These are phyloP conservation scores for Paracamarosporium sp. DNA, from an alignment of 2,329 filamentous ascomycete species.

Conservation along the genomic window DNA sequence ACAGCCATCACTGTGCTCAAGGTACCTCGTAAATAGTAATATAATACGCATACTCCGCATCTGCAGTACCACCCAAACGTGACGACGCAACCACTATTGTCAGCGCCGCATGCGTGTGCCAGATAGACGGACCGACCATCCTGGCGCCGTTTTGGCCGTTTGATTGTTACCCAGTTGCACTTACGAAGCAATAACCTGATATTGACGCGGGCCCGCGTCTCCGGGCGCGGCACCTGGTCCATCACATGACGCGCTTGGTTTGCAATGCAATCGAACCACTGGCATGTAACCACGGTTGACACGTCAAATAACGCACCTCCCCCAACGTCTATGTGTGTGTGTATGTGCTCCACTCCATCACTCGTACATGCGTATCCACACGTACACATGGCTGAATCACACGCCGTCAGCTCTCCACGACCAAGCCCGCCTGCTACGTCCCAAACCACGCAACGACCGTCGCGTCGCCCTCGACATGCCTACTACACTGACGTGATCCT, in stretches of 20 bases:
- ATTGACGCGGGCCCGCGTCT: neutral
- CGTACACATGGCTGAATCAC: neutral
- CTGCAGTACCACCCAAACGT: neutral
- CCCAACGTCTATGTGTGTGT: too few species aligned
- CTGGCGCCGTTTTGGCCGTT: neutral
- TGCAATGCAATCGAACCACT: neutral
- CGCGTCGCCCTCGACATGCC: neutral
- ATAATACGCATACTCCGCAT: neutral
- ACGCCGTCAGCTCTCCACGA: neutral
- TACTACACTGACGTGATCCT: neutral
- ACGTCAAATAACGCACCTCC: neutral
- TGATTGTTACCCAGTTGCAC: neutral
- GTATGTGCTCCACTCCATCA: neutral
- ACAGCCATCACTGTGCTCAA: neutral
- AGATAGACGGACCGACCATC: neutral
- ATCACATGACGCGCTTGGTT: neutral
- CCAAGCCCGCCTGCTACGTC: neutral
- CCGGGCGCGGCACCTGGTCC: too few species aligned
- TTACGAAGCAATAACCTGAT: neutral
- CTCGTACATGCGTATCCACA: neutral
- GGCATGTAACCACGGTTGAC: neutral
- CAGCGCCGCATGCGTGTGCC: neutral
- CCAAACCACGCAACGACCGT: neutral
- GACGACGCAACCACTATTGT: neutral
- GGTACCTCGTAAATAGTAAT: neutral